Percentiles rank a stretch among this genome's conserved stretches.
These are phyloP conservation scores for Mangifera indica DNA, from an alignment of 345 rosid species.

Conservation along the genomic window DNA sequence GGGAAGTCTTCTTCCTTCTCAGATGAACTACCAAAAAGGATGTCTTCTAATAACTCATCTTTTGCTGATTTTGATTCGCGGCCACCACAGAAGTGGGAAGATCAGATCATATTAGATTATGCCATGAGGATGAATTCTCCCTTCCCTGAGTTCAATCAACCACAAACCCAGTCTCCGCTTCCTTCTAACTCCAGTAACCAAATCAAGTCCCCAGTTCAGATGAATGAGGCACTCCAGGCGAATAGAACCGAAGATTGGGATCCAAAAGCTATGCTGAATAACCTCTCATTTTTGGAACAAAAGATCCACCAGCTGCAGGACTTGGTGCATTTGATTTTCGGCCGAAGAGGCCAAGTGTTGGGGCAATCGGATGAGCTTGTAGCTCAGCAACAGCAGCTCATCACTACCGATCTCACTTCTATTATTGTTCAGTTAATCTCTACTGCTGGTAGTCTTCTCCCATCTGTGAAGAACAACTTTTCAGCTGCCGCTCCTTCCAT, in stretches of 20 bases:
- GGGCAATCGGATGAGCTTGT: conserved; percentile 55
- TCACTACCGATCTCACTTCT: conserved; percentile 87
- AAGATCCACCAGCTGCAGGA: conserved; percentile 88
- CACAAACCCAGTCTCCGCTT: conserved; percentile 27
- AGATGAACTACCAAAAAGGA: conserved; percentile 34
- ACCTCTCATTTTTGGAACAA: conserved; percentile 77
- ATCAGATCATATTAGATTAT: conserved; percentile 49
- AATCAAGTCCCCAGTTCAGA: conserved; percentile 36
- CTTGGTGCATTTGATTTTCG: conserved; percentile 67
- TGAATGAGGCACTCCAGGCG: conserved; percentile 37
- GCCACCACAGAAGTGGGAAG: conserved; percentile 62
- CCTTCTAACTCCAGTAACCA: conserved; percentile 31
- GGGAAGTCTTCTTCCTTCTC: conserved; percentile 40
- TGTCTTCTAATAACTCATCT: conserved; percentile 31
- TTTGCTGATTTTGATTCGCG: conserved; percentile 36
- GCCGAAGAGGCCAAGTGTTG: conserved; percentile 45
- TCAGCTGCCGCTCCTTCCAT: conserved; percentile 35
- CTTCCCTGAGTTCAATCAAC: conserved; percentile 41
- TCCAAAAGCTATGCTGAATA: conserved; percentile 68
- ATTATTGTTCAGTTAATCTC: conserved; percentile 91
- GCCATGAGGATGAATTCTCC: conserved; percentile 41
- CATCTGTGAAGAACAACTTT: conserved; percentile 68
- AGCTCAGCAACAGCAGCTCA: conserved; percentile 75
- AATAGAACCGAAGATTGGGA: conserved; percentile 75
- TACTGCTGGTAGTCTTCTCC: conserved; percentile 92